Conservation (phyloP, 2,329 filamentous ascomycete species). For the Thelonectria discophora region DNA sequence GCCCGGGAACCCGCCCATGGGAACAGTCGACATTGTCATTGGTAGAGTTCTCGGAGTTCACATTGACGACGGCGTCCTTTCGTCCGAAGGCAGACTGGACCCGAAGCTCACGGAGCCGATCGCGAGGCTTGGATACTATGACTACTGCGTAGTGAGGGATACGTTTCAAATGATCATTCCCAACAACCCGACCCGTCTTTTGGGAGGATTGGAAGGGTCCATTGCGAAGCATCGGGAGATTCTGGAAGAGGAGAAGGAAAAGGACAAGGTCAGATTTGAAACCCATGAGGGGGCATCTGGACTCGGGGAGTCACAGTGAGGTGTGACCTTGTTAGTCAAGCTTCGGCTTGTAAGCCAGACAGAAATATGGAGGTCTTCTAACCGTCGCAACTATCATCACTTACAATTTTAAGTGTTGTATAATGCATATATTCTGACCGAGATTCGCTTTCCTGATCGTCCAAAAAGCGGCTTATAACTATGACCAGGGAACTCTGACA, state of each 20-base stretch:
- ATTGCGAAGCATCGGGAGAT: background rate
- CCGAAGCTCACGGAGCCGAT: slow-evolving; percentile 13
- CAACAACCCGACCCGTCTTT: background rate
- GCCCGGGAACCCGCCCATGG: slow-evolving; percentile 16
- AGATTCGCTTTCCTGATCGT: background rate
- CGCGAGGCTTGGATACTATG: slow-evolving; percentile 14
- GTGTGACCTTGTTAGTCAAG: too few species aligned
- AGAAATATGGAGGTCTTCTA: background rate
- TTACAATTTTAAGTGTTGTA: background rate
- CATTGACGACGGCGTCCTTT: slow-evolving; percentile 7
- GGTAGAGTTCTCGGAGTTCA: slow-evolving; percentile 12
- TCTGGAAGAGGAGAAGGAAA: background rate
- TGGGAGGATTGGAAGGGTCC: background rate
- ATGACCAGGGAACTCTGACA: too few species aligned
- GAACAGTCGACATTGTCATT: slow-evolving; percentile 16
- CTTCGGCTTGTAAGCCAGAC: too few species aligned
- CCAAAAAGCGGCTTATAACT: too few species aligned
- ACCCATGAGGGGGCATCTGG: background rate
- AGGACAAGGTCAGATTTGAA: background rate
- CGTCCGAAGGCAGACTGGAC: slow-evolving; percentile 9
- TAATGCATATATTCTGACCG: too few species aligned
- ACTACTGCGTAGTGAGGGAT: slow-evolving; percentile 11
- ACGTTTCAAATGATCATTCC: slow-evolving; percentile 21
- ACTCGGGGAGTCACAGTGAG: too few species aligned
- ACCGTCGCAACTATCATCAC: background rate